Evolutionary conservation across 1,139 yeast species (phyloP).

Genomic region (Geotrichum carabidarum): DNA sequence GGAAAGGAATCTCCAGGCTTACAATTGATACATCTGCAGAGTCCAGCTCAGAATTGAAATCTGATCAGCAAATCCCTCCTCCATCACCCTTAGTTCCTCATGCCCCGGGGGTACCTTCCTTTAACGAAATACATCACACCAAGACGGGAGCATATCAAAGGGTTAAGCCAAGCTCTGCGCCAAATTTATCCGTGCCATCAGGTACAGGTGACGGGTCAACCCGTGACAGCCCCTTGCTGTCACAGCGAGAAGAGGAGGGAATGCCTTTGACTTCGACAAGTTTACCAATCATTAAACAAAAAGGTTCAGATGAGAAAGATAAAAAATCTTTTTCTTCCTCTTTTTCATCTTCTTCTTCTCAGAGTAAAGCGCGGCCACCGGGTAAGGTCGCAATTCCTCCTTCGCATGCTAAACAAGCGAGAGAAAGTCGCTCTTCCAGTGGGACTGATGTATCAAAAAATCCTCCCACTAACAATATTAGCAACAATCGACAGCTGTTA

Average conservation of each 20-base stretch:
- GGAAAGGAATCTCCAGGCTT: not conserved
- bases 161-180: not conserved
- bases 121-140: conserved; percentile 6
- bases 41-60: not conserved
- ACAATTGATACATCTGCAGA: not conserved
- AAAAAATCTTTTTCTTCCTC: not conserved
- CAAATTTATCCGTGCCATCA: not conserved
- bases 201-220: not conserved
- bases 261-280: not conserved
- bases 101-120: not conserved
- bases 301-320: not conserved
- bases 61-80: not conserved
- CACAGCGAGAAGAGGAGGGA: not conserved
- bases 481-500: conserved; percentile 15
- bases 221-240: not conserved
- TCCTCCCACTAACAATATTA: not conserved
- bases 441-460: not conserved
- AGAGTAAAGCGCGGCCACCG: not conserved
- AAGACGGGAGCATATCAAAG: conserved; percentile 11
- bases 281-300: not conserved
- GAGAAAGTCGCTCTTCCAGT: not conserved
- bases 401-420: not conserved
- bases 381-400: not conserved
- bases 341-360: not conserved
- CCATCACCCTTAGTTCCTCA: not conserved